Conservation (phyloP, 805 yeast species). For the Lipomyces yamadae region DNA sequence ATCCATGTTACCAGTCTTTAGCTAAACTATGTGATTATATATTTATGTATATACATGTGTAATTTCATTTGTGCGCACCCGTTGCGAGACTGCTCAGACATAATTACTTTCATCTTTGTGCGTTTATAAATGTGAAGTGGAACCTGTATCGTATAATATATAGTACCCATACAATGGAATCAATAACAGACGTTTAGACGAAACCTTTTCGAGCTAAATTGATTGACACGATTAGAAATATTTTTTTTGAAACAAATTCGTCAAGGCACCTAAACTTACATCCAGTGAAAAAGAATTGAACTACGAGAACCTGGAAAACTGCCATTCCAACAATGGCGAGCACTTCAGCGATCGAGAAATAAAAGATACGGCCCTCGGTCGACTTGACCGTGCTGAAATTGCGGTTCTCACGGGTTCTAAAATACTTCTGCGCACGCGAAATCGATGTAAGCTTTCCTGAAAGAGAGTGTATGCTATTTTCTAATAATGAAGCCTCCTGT, state of each 20-base stretch:
- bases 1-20: not conserved
- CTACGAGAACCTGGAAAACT: constrained; percentile 74
- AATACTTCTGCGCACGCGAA: constrained; percentile 62
- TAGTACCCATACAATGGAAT: not conserved
- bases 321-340: constrained; percentile 78
- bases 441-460: constrained; percentile 41
- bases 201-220: constrained; percentile 38
- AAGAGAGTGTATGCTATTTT: constrained; percentile 46
- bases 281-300: constrained; percentile 74
- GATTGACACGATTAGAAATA: not conserved
- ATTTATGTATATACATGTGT: constrained; percentile 6
- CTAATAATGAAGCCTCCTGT: constrained; percentile 33
- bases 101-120: not conserved
- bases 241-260: not conserved
- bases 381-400: constrained; percentile 86
- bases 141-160: constrained; percentile 6
- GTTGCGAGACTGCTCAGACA: not conserved
- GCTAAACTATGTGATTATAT: not conserved
- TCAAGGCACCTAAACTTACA: constrained; percentile 26
- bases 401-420: constrained; percentile 87
- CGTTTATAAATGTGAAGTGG: too few relatives aligned
- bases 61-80: not conserved
- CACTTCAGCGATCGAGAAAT: constrained; percentile 74
- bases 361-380: constrained; percentile 77
- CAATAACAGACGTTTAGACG: constrained; percentile 20